Evolutionary conservation across 208 protist genomes (phyloP), one percentile per base, ranked within the genome.

Genomic region (Trypanosoma platydactyli): DNA sequence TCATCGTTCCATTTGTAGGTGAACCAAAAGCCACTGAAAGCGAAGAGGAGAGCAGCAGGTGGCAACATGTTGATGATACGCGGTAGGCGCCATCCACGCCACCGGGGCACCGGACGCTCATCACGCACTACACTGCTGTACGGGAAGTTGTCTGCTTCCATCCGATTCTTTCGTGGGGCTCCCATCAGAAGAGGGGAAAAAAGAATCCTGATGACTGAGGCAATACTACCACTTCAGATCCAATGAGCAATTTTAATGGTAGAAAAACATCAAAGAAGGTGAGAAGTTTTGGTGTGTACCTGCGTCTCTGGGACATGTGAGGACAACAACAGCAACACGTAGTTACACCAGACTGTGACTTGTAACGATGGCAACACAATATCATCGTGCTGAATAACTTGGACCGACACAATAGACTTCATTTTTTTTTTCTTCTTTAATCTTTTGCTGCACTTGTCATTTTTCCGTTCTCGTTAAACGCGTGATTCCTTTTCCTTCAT

Each of bases 1-100:
- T 94, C 70, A 22, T 75, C 60, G 59, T 80, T 84, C 85, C 83
- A 92, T 65, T 78, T 79, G 67, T 81, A 86, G 5, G 85, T 88
- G 66, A 81, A 92, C 51, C 59, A 70, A 51, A 91, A 88, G 16
- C 88, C 81, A 24, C 75, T 69, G 5, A 85, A 5, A 0, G 83
- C 57, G 52, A 94, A 94, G 41, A 90, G 29, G 2, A 89, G 64
- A 5, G 88, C 73, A 1, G 75, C n/a, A 29, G 88, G 83, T 1
- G 86, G 67, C 24, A 94, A 15, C n/a, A 79, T 68, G 15, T 71
- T 79, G 18, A 67, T 70, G 12, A 60, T 51, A 15, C 66, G 61
- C 5, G 59, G 74, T 51, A 78, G 40, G 27, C 42, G 62, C 62
- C 59, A 64, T 13, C 16, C 1, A 48, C 44, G n/a, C 11, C 61